Evolutionary conservation across 2,329 filamentous ascomycete species (phyloP).

Genomic region (Nigrospora osmanthi): DNA sequence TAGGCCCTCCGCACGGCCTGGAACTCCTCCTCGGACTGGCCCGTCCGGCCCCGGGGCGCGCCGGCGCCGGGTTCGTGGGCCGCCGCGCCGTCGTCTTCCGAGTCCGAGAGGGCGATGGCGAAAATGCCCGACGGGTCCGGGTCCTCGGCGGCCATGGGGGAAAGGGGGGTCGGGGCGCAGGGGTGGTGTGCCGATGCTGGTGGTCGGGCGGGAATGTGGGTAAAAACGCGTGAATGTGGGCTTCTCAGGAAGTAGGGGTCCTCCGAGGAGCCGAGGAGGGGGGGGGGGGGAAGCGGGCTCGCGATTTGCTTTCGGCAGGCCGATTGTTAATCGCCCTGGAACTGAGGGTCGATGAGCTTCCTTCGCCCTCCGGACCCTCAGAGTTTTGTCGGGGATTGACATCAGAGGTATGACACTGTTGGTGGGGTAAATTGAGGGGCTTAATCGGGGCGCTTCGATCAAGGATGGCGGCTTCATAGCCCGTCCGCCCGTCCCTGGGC

Average conservation of each 20-base stretch:
- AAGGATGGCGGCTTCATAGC: too few species aligned
- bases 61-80: conserved; percentile 9
- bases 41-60: conserved; percentile 10
- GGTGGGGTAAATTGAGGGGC: conserved; percentile 15
- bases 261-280: too few species aligned
- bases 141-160: conserved; percentile 24
- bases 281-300: too few species aligned
- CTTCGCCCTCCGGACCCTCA: too few species aligned
- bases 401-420: conserved; percentile 13
- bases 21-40: conserved; percentile 43
- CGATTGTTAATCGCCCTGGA: too few species aligned
- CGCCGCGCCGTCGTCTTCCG: conserved; percentile 19
- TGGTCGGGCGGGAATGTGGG: not conserved
- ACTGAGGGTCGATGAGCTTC: too few species aligned
- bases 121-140: conserved; percentile 27
- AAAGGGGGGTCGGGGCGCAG: not conserved
- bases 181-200: not conserved
- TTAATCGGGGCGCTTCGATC: not conserved
- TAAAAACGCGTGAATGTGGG: not conserved
- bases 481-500: too few species aligned
- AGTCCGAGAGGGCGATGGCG: conserved; percentile 32
- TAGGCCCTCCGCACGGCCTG: conserved; percentile 37
- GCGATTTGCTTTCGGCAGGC: too few species aligned
- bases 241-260: not conserved
- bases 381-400: conserved; percentile 7